Conservation (phyloP, 129 eudicot genomes). For the Deinandra increscens region DNA sequence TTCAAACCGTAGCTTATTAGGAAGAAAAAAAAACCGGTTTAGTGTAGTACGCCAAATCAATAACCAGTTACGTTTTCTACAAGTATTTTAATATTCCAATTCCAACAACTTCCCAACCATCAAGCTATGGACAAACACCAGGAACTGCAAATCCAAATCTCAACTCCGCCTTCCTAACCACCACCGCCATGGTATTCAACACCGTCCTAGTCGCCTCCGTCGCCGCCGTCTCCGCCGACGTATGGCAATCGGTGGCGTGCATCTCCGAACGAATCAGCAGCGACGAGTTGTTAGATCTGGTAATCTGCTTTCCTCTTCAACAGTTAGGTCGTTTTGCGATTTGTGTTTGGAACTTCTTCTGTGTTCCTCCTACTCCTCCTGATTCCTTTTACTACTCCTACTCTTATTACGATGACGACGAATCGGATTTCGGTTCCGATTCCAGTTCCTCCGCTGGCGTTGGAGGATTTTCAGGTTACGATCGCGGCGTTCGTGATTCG, state of each 20-base stretch:
- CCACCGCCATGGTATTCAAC: slow-evolving; percentile 52
- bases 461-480: slow-evolving; percentile 29
- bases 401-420: slow-evolving; percentile 23
- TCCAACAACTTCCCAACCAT: not conserved
- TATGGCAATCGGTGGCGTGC: slow-evolving; percentile 56
- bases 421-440: slow-evolving; percentile 33
- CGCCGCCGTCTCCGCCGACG: slow-evolving; percentile 50
- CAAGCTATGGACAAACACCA: slow-evolving; percentile 25
- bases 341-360: slow-evolving; percentile 53
- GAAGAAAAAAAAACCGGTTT: no score
- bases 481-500: slow-evolving; percentile 23
- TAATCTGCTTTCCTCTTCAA: slow-evolving; percentile 53
- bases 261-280: slow-evolving; percentile 44
- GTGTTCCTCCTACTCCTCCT: slow-evolving; percentile 50
- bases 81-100: slow-evolving; percentile 2
- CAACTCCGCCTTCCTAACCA: not conserved
- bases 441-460: slow-evolving; percentile 25
- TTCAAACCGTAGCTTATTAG: no score
- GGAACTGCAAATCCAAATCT: slow-evolving; percentile 7
- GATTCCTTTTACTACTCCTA: slow-evolving; percentile 20
- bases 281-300: slow-evolving; percentile 47
- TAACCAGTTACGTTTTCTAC: slow-evolving; percentile 7
- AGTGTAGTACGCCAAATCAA: no score
- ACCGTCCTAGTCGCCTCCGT: slow-evolving; percentile 42
- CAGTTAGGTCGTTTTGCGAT: slow-evolving; percentile 49